Conservation (phyloP, 768 basidiomycete genomes). For the Russula dissimulans region DNA sequence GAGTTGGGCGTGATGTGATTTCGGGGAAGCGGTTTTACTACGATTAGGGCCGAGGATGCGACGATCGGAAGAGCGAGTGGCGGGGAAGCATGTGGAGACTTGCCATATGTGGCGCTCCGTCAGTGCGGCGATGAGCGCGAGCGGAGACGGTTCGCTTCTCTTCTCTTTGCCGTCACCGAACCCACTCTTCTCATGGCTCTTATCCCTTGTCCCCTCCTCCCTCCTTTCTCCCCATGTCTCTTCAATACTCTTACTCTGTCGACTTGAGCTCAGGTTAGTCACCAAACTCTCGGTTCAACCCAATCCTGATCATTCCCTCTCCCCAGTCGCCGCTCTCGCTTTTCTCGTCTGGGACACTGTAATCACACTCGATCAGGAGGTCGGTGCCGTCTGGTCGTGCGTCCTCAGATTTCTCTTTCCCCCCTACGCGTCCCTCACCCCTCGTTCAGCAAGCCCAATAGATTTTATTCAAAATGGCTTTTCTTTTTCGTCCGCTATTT, state of each 20-base stretch:
- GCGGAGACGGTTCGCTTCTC: too few relatives aligned
- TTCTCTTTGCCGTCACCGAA: too few relatives aligned
- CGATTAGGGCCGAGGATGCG: too few relatives aligned
- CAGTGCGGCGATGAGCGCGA: too few relatives aligned
- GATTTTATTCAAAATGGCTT: slow-evolving; percentile 25
- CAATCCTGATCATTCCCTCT: too few relatives aligned
- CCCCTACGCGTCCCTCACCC: neutral
- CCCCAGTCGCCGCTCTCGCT: slow-evolving; percentile 23
- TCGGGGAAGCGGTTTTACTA: too few relatives aligned
- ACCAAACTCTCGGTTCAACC: too few relatives aligned
- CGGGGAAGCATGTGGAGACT: too few relatives aligned
- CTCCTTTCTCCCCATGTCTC: neutral
- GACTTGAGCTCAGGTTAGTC: neutral
- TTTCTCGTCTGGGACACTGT: slow-evolving; percentile 26
- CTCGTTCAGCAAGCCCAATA: slow-evolving; percentile 20
- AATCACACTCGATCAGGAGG: slow-evolving; percentile 22
- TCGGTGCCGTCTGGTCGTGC: slow-evolving; percentile 28
- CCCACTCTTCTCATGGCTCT: too few relatives aligned
- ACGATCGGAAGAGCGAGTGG: too few relatives aligned
- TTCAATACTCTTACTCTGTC: neutral
- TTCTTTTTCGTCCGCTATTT: slow-evolving; percentile 19
- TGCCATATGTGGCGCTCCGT: too few relatives aligned
- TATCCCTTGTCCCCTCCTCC: neutral
- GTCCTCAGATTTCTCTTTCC: neutral
- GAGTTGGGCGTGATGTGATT: too few relatives aligned